Evolutionary conservation across 2,329 filamentous ascomycete species (phyloP).

Genomic region (Oidium heveae): DNA sequence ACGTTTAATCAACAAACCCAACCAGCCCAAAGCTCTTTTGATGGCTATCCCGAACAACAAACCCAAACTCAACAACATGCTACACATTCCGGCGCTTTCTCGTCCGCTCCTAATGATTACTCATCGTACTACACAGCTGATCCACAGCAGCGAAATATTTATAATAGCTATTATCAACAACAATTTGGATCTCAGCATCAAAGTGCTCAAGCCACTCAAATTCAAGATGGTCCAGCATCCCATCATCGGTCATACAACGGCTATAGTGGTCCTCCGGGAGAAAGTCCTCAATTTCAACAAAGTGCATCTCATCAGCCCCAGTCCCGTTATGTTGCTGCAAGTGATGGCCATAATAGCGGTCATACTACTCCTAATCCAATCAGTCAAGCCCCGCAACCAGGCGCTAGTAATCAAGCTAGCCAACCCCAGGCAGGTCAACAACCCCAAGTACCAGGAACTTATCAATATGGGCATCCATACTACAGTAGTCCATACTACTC

Average conservation of each 20-base stretch:
- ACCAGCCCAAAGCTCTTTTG: slow-evolving; percentile 29
- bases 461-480: slow-evolving; percentile 31
- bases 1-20: slow-evolving; percentile 56
- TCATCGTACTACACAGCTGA: slow-evolving; percentile 66
- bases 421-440: slow-evolving; percentile 24
- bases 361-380: slow-evolving; percentile 76
- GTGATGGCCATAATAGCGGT: slow-evolving; percentile 63
- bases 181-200: slow-evolving; percentile 22
- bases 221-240: slow-evolving; percentile 42
- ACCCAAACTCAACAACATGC: slow-evolving; percentile 31
- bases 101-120: slow-evolving; percentile 55
- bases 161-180: slow-evolving; percentile 45
- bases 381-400: slow-evolving; percentile 24
- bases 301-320: slow-evolving; percentile 38
- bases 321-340: slow-evolving; percentile 30
- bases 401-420: slow-evolving; percentile 19
- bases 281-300: slow-evolving; percentile 45
- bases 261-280: slow-evolving; percentile 39
- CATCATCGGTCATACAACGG: slow-evolving; percentile 58
- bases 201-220: slow-evolving; percentile 27
- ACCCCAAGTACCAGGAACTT: slow-evolving; percentile 20
- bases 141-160: slow-evolving; percentile 46
- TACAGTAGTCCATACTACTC: slow-evolving; percentile 37
- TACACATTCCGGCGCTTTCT: slow-evolving; percentile 35
- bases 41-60: slow-evolving; percentile 31